phyloP scores from a whole-genome alignment of 1,284 basidiomycete species.

The Rhodotorula sp. region DNA sequence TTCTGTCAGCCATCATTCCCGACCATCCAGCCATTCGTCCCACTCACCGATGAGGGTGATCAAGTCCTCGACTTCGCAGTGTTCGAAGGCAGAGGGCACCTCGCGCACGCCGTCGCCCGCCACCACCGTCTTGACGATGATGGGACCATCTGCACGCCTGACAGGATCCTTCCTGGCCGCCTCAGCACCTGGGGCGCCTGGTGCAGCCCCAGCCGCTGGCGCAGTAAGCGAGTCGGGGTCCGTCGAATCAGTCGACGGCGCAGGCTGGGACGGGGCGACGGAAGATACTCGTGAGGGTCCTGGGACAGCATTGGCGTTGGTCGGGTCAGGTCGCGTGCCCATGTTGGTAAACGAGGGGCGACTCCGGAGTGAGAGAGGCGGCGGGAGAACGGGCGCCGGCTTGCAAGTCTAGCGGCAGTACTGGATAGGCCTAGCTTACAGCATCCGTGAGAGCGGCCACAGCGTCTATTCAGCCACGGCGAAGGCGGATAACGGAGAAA shows the following conservation, averaged over 20 bases:
- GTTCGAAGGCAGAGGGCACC: constrained; percentile 40
- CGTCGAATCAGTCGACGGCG: neutral
- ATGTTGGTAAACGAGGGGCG: neutral
- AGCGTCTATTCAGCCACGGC: too few species aligned
- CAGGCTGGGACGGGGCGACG: neutral
- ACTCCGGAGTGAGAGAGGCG: neutral
- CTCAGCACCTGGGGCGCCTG: neutral
- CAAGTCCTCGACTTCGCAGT: constrained; percentile 66
- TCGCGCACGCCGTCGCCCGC: constrained; percentile 30
- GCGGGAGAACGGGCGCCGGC: neutral
- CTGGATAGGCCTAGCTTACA: too few species aligned
- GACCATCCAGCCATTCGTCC: constrained; percentile 29
- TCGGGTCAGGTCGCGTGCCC: constrained; percentile 17
- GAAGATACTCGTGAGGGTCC: constrained; percentile 15
- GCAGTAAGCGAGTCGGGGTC: too few species aligned
- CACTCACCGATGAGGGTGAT: constrained; percentile 74
- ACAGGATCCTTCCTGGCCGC: neutral
- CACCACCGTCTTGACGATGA: constrained; percentile 31
- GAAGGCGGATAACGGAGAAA: too few species aligned
- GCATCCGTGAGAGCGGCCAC: too few species aligned
- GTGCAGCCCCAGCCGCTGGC: neutral
- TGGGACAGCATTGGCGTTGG: constrained; percentile 29
- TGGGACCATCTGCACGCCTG: constrained; percentile 15
- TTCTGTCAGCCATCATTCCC: constrained; percentile 10
- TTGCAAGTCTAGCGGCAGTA: too few species aligned